Percentiles rank a stretch among this genome's conserved stretches.
Evolutionary conservation across 1,139 yeast genomes (phyloP).

Genomic region (Pichia sp.): DNA sequence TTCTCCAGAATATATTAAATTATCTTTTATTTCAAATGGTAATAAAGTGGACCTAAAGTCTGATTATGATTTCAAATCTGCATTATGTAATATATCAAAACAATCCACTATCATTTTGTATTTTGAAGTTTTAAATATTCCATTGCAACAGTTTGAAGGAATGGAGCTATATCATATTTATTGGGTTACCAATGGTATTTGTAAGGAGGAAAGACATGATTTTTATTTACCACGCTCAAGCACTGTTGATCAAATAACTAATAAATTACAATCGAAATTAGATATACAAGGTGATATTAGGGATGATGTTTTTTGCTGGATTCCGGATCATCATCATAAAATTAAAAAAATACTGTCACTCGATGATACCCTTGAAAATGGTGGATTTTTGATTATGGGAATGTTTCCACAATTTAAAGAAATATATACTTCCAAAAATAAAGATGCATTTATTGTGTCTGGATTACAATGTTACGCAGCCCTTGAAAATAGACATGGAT

Average conservation of each 20-base stretch:
- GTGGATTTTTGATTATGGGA: constrained; percentile 27
- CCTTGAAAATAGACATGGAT: constrained; percentile 69
- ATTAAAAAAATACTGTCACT: constrained; percentile 35
- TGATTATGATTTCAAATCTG: constrained; percentile 46
- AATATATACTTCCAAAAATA: constrained; percentile 9
- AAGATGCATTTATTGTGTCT: constrained; percentile 31
- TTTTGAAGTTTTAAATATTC: constrained; percentile 71
- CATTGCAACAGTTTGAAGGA: constrained; percentile 71
- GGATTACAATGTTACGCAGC: constrained; percentile 77
- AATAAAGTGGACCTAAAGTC: constrained; percentile 12
- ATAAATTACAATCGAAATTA: constrained; percentile 50
- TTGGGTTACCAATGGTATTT: constrained; percentile 58
- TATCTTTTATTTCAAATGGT: constrained; percentile 42
- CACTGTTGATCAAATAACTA: constrained; percentile 50
- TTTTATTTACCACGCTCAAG: constrained; percentile 61
- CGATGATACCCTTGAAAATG: constrained; percentile 31
- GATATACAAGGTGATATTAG: constrained; percentile 45
- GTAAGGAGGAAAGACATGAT: constrained; percentile 64
- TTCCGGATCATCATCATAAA: constrained; percentile 38
- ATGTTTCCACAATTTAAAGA: constrained; percentile 35
- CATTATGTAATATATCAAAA: constrained; percentile 43
- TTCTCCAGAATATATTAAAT: constrained; percentile 58
- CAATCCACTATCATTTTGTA: not conserved
- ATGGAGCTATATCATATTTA: constrained; percentile 57
- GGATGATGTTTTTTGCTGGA: constrained; percentile 54